phyloP scores from a whole-genome alignment of 495 filamentous ascomycete genomes.

The Cairneyella variabilis region DNA sequence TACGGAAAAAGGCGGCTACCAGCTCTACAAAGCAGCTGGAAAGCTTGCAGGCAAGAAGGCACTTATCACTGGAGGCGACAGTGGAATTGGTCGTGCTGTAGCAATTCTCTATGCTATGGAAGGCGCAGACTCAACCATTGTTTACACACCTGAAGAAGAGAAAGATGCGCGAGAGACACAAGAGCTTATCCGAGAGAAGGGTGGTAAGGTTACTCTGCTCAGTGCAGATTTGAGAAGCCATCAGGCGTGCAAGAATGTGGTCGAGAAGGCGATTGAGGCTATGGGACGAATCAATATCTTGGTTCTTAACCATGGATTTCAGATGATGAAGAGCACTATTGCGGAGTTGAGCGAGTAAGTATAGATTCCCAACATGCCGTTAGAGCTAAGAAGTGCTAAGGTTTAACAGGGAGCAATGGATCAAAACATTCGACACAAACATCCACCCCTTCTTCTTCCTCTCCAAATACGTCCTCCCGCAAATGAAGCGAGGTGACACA shows the following conservation, averaged over 20 bases:
- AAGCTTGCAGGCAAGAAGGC: constrained; percentile 74
- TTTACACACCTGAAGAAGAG: constrained; percentile 73
- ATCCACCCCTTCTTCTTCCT: constrained; percentile 74
- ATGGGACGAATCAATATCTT: constrained; percentile 72
- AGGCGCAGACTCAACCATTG: constrained; percentile 71
- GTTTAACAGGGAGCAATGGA: constrained; percentile 59
- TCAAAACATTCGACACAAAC: constrained; percentile 69
- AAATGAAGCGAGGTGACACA: constrained; percentile 70
- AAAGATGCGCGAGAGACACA: constrained; percentile 70
- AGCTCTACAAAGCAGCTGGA: constrained; percentile 72
- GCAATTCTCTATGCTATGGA: constrained; percentile 82
- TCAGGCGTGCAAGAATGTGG: constrained; percentile 65
- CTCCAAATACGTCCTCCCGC: constrained; percentile 71
- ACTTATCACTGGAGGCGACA: constrained; percentile 80
- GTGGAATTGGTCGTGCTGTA: constrained; percentile 74
- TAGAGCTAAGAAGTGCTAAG: constrained; percentile 26
- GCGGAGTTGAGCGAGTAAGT: constrained; percentile 60
- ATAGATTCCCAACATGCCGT: too few species aligned
- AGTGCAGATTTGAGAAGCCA: constrained; percentile 57
- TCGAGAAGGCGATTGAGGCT: constrained; percentile 58
- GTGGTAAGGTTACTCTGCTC: constrained; percentile 56
- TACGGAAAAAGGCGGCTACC: constrained; percentile 63
- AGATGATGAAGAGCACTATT: constrained; percentile 73
- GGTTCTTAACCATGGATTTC: constrained; percentile 77
- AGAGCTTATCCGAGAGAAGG: constrained; percentile 59